Percentiles rank a stretch among this genome's conserved stretches.
Evolutionary conservation across 2,329 filamentous ascomycete species (phyloP).

Genomic region (Colletotrichum magnum): DNA sequence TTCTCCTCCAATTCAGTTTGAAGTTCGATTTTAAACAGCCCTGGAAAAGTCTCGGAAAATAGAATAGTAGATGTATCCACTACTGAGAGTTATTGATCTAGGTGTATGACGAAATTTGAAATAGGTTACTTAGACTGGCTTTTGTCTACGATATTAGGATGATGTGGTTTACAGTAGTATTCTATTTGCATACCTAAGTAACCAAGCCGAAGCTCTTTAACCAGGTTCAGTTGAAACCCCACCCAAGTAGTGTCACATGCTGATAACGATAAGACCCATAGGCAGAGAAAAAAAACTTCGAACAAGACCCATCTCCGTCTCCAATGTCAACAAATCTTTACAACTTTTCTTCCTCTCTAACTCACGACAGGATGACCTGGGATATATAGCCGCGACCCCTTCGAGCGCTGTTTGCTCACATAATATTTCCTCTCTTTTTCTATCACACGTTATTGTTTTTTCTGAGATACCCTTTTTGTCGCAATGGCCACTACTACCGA

Average conservation of each 20-base stretch:
- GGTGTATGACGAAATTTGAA: too few relatives aligned
- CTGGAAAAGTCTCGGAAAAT: too few relatives aligned
- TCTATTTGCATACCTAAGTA: too few relatives aligned
- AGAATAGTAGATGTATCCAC: too few relatives aligned
- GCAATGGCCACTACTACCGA: slow-evolving; percentile 37
- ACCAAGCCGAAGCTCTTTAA: too few relatives aligned
- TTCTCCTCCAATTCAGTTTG: too few relatives aligned
- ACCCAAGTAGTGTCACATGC: slow-evolving; percentile 34
- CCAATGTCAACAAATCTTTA: slow-evolving; percentile 5
- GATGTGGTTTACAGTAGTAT: too few relatives aligned
- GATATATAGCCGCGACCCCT: slow-evolving; percentile 29
- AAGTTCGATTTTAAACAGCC: too few relatives aligned
- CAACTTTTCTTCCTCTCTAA: slow-evolving; percentile 39
- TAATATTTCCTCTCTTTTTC: slow-evolving; percentile 23
- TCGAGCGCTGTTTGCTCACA: slow-evolving; percentile 30
- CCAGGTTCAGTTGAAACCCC: too few relatives aligned
- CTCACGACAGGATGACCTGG: slow-evolving; percentile 32
- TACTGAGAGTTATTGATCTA: too few relatives aligned
- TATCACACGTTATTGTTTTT: slow-evolving; percentile 25
- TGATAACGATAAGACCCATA: slow-evolving; percentile 39
- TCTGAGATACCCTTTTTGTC: slow-evolving; percentile 43
- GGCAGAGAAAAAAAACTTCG: slow-evolving; percentile 40
- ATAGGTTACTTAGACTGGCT: too few relatives aligned
- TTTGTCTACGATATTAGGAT: too few relatives aligned
- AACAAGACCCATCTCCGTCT: slow-evolving; percentile 51